Evolutionary conservation across 148 eudicot species (phyloP).

Genomic region (Fagopyrum homotropicum): DNA sequence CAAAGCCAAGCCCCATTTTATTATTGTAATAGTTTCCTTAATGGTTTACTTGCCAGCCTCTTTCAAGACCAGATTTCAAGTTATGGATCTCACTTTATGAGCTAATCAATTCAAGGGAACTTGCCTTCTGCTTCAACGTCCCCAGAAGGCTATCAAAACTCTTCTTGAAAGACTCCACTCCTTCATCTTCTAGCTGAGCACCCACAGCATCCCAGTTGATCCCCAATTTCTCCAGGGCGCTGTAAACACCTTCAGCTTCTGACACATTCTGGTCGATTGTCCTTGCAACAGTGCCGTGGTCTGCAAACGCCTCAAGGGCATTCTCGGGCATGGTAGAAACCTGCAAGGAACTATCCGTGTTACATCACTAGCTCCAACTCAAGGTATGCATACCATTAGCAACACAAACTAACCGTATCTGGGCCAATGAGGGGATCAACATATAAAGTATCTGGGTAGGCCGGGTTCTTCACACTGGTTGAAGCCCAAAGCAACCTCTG

Average conservation of each 20-base stretch:
- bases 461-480: constrained; percentile 94
- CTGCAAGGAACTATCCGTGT: constrained; percentile 24
- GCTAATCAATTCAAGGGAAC: too few relatives aligned
- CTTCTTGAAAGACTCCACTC: constrained; percentile 90
- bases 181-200: constrained; percentile 75
- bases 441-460: constrained; percentile 87
- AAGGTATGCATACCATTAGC: neutral
- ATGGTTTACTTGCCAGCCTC: too few relatives aligned
- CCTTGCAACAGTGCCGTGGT: constrained; percentile 84
- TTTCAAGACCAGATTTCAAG: too few relatives aligned
- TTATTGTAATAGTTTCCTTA: too few relatives aligned
- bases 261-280: constrained; percentile 82
- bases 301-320: constrained; percentile 82
- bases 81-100: too few relatives aligned
- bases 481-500: constrained; percentile 97
- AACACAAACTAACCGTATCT: constrained; percentile 58
- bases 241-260: constrained; percentile 90
- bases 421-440: constrained; percentile 94
- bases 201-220: constrained; percentile 88
- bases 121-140: too few relatives aligned
- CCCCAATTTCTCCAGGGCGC: constrained; percentile 88
- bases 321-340: constrained; percentile 99
- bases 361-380: neutral
- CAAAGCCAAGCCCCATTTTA: too few relatives aligned
- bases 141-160: constrained; percentile 50